Evolutionary conservation across 495 filamentous ascomycete species (phyloP), one percentile per base, ranked within the genome.

Genomic region (Baudoinia panamericana): DNA sequence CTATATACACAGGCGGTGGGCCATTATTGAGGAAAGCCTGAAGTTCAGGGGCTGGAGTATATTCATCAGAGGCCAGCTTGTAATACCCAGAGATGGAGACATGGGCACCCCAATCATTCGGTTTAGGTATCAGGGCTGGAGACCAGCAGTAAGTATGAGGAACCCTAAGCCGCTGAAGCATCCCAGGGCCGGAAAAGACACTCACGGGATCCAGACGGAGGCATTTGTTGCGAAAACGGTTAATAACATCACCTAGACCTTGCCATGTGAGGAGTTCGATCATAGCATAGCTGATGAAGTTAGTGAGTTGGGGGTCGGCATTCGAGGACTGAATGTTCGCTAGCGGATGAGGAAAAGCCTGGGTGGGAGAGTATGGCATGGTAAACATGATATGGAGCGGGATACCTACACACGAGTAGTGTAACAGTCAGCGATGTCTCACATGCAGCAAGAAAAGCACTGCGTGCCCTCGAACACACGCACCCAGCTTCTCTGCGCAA

Each of bases 351-450:
- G 80, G 77, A 45, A 84, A 82, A 5, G 71, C 67, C 40, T 69
- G 69, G 0, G 79, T 84, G 0, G 76, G 72, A 7, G 70, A 68
- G 63, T 67, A 75, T 4, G 71, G 71, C 75, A 80, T 86, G 65
- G 82, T 87, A 59, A 87, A 88, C 76, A 88, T 84, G 40, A 88
- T 56, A 58, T 85, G 80, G 4, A 88, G 59, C 8, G 82, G 81
- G 18, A 87, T 71, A 0, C 82, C n/a, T n/a, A n/a, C n/a, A n/a
- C n/a, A n/a, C n/a, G n/a, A n/a, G n/a, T n/a, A n/a, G n/a, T n/a
- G n/a, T n/a, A n/a, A n/a, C n/a, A n/a, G n/a, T n/a, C n/a, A n/a
- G n/a, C n/a, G n/a, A n/a, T n/a, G n/a, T n/a, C n/a, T n/a, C n/a
- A n/a, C n/a, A n/a, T n/a, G n/a, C n/a, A n/a, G n/a, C n/a, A n/a